Evolutionary conservation across 257 asterid genomes (phyloP).

Genomic region (Forsythia suspensa): DNA sequence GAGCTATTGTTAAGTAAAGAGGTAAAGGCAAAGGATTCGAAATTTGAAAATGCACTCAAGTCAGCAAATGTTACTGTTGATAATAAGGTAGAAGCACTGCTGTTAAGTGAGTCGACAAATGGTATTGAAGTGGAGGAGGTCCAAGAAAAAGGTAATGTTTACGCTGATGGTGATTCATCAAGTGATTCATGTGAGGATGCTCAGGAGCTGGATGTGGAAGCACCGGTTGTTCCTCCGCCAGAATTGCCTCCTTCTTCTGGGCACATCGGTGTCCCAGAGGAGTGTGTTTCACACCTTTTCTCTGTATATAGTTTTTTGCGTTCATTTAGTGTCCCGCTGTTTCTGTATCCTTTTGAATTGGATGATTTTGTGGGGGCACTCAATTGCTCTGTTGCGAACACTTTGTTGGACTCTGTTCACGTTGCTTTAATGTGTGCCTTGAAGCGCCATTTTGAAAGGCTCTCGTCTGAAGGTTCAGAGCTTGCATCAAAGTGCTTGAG

Average conservation of each 20-base stretch:
- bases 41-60: slow-evolving; percentile 26
- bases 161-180: slow-evolving; percentile 38
- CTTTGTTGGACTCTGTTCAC: slow-evolving; percentile 80
- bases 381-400: slow-evolving; percentile 64
- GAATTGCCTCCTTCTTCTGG: slow-evolving; percentile 85
- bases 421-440: slow-evolving; percentile 69
- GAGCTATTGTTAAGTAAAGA: slow-evolving; percentile 34
- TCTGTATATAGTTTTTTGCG: slow-evolving; percentile 76
- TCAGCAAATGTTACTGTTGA: slow-evolving; percentile 2
- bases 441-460: slow-evolving; percentile 64
- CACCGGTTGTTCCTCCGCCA: slow-evolving; percentile 58
- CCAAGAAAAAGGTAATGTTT: slow-evolving; percentile 22
- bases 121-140: slow-evolving; percentile 4
- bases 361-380: slow-evolving; percentile 95
- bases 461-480: slow-evolving; percentile 63
- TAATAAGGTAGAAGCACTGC: slow-evolving; percentile 7
- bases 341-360: slow-evolving; percentile 72
- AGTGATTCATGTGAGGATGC: slow-evolving; percentile 56
- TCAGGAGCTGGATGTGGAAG: slow-evolving; percentile 42
- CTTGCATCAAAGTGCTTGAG: slow-evolving; percentile 68
- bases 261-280: slow-evolving; percentile 71
- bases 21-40: slow-evolving; percentile 26
- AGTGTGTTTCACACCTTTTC: slow-evolving; percentile 61
- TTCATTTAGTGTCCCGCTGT: slow-evolving; percentile 66
- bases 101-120: slow-evolving; percentile 16